Conservation (phyloP, 306 rosid genomes). For the Chamaecrista fasciculata region DNA sequence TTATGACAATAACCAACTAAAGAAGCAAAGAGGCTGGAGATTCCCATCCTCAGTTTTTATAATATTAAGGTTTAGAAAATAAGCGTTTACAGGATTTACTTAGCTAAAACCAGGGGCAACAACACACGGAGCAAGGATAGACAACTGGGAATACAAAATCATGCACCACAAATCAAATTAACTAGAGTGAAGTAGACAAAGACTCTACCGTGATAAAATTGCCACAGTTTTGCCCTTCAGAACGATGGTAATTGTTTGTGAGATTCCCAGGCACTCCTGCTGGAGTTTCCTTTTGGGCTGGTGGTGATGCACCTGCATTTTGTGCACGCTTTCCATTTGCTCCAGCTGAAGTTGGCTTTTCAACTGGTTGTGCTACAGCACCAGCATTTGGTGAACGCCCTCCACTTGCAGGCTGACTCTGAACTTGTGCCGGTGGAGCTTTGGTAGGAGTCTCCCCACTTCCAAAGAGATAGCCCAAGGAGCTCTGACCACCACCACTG, state of each 20-base stretch:
- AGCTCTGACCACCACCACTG: constrained; percentile 83
- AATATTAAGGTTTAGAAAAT: neutral
- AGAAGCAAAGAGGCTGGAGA: neutral
- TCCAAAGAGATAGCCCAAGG: constrained; percentile 85
- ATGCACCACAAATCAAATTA: constrained; percentile 12
- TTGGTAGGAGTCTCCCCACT: constrained; percentile 46
- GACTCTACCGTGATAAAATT: constrained; percentile 80
- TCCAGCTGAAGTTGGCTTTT: neutral
- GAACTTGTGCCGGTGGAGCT: constrained; percentile 34
- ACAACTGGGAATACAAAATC: neutral
- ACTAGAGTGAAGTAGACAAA: neutral
- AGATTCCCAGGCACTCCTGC: constrained; percentile 74
- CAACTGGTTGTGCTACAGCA: neutral
- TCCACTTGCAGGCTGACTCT: constrained; percentile 31
- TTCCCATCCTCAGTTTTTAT: neutral
- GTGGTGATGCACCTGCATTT: constrained; percentile 35
- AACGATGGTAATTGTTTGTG: constrained; percentile 72
- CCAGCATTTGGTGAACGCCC: neutral
- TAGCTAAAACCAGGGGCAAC: constrained; percentile 7
- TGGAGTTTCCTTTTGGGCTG: constrained; percentile 46
- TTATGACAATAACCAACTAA: neutral
- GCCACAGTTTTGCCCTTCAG: constrained; percentile 94
- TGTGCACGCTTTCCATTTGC: constrained; percentile 13
- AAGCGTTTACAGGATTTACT: neutral
- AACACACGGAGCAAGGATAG: neutral